Conservation (phyloP, 805 yeast genomes). For the Kuraishia capsulata region DNA sequence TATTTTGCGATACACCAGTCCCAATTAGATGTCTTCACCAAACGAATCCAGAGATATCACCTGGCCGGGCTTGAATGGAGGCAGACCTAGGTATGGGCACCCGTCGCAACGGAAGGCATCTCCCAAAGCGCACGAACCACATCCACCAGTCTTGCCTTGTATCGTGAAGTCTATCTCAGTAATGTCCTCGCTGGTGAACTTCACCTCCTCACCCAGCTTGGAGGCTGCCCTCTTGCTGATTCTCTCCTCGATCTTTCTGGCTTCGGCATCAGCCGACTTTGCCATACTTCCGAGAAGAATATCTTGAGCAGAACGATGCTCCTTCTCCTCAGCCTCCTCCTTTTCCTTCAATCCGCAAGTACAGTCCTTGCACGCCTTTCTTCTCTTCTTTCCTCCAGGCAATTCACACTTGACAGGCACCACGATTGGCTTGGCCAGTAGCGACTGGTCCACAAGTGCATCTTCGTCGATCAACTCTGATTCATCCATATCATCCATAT, state of each 20-base stretch:
- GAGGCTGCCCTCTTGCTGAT: conserved; percentile 19
- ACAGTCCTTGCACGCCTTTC: conserved; percentile 97
- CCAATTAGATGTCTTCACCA: conserved; percentile 59
- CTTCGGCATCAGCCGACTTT: conserved; percentile 42
- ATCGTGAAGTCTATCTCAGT: conserved; percentile 92
- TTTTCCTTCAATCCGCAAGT: conserved; percentile 92
- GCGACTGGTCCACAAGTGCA: conserved; percentile 37
- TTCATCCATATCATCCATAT: conserved; percentile 35
- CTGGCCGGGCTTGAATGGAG: conserved; percentile 98
- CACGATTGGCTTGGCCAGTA: conserved; percentile 25
- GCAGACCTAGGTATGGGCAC: conserved; percentile 93
- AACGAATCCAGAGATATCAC: conserved; percentile 66
- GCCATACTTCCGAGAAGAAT: conserved; percentile 38
- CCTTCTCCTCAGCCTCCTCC: conserved; percentile 56
- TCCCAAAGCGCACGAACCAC: conserved; percentile 95
- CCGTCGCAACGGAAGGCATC: conserved; percentile 99
- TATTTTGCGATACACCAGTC: too few species aligned
- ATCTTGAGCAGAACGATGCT: conserved; percentile 33
- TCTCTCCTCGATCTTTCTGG: conserved; percentile 43
- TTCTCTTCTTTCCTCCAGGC: conserved; percentile 47
- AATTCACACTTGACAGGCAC: conserved; percentile 53
- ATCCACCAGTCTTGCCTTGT: conserved; percentile 96
- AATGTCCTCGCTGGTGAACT: conserved; percentile 58
- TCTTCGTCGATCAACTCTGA: conserved; percentile 51
- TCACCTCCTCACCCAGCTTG: conserved; percentile 24